phyloP scores from a whole-genome alignment of 805 yeast genomes.

The Jamesozyma piceae region DNA sequence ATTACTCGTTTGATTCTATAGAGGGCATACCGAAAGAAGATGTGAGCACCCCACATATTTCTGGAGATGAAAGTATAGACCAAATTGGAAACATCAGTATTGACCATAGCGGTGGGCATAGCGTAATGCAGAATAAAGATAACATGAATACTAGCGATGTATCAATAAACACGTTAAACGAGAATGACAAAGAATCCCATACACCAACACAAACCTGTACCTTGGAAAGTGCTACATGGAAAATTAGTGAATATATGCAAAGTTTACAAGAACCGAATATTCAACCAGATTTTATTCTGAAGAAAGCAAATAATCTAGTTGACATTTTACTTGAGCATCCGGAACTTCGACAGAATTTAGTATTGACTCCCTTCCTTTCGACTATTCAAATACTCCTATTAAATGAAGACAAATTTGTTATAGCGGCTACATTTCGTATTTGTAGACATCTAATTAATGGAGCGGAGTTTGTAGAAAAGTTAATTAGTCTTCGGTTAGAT shows the following conservation, averaged over 20 bases:
- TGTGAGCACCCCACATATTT: not conserved
- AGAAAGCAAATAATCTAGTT: conserved; percentile 59
- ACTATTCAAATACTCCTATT: conserved; percentile 53
- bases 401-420: conserved; percentile 48
- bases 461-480: conserved; percentile 41
- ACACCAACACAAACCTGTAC: conserved; percentile 1
- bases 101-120: not conserved
- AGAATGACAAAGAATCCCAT: not conserved
- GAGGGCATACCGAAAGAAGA: not conserved
- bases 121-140: not conserved
- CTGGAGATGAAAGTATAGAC: not conserved
- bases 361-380: conserved; percentile 45
- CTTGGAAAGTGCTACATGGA: conserved; percentile 30
- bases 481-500: conserved; percentile 50
- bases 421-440: conserved; percentile 69
- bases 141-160: not conserved
- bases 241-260: conserved; percentile 29
- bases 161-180: not conserved
- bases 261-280: conserved; percentile 24
- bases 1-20: not conserved
- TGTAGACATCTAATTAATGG: conserved; percentile 55
- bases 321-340: conserved; percentile 48
- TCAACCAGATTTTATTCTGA: conserved; percentile 28
- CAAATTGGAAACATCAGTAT: not conserved
- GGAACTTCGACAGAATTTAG: conserved; percentile 53